Evolutionary conservation across 352 stramenopile species (phyloP).

Genomic region (Pythium aristosporum): DNA sequence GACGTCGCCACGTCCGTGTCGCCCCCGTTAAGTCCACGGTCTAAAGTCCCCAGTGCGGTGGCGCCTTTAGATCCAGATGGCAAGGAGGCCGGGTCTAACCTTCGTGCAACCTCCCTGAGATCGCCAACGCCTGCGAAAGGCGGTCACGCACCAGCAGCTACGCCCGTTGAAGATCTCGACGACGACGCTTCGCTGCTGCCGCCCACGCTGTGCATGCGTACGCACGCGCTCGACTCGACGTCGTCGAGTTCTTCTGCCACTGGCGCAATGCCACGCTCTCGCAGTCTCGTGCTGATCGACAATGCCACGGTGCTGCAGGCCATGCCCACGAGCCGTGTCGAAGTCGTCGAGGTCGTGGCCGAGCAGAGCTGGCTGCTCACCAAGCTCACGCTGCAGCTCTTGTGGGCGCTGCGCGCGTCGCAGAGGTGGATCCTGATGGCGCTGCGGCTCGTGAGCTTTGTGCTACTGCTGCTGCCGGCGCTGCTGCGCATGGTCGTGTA

Average conservation of each 20-base stretch:
- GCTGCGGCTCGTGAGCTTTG: conserved; percentile 63
- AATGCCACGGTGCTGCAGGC: conserved; percentile 49
- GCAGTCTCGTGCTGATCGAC: conserved; percentile 47
- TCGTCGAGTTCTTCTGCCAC: conserved; percentile 25
- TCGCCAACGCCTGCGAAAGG: neutral
- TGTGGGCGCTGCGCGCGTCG: conserved; percentile 71
- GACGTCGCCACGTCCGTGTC: neutral
- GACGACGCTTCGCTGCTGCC: neutral
- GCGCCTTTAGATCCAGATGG: neutral
- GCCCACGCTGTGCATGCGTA: conserved; percentile 12
- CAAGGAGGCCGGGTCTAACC: conserved; percentile 9
- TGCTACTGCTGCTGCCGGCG: conserved; percentile 49
- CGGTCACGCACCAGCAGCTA: neutral
- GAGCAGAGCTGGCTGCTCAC: conserved; percentile 76
- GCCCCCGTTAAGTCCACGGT: neutral
- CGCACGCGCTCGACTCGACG: conserved; percentile 10
- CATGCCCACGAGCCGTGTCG: conserved; percentile 37
- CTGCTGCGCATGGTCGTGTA: conserved; percentile 60
- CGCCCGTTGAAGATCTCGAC: conserved; percentile 1
- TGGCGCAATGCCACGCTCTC: conserved; percentile 36
- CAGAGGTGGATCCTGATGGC: conserved; percentile 70
- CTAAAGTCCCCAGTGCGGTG: neutral
- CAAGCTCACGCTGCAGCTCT: conserved; percentile 61
- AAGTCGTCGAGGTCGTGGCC: conserved; percentile 58
- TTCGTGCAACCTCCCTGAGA: conserved; percentile 1